A percentile compares a stretch with the other conserved stretches of the same genome.
Evolutionary conservation across 2,329 filamentous ascomycete species (phyloP).

Genomic region (Cladosporium sp.): DNA sequence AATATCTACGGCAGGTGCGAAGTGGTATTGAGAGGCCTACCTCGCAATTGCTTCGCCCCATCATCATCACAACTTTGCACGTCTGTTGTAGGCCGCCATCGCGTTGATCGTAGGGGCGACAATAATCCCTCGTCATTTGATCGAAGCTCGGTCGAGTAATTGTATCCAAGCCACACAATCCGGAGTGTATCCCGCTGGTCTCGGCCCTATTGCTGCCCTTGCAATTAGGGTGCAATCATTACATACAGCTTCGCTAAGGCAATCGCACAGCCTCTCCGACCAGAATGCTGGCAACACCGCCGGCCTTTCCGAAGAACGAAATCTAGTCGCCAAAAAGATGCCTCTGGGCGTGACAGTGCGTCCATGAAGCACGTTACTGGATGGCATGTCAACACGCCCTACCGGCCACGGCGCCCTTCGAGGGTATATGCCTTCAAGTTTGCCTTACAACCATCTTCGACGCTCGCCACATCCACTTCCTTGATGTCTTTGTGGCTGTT

Average conservation of each 20-base stretch:
- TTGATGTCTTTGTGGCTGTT: neutral
- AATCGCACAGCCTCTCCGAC: no score
- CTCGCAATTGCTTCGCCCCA: neutral
- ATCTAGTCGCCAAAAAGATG: neutral
- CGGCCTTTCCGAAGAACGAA: neutral
- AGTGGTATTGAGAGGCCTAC: neutral
- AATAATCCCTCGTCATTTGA: no score
- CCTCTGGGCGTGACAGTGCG: neutral
- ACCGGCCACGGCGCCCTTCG: neutral
- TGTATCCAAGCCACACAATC: no score
- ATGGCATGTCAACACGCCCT: neutral
- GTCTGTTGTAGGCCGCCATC: no score
- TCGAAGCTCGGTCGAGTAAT: no score
- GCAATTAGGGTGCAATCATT: no score
- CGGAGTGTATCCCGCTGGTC: no score
- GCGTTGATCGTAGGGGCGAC: no score
- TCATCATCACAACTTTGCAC: neutral
- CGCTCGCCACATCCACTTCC: neutral
- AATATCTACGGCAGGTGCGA: no score
- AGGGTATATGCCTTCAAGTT: neutral
- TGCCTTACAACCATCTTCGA: neutral
- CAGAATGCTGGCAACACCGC: neutral
- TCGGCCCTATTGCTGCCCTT: no score
- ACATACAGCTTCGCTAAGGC: no score
- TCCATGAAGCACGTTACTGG: neutral